A percentile compares a stretch with the other conserved stretches of the same genome.
phyloP scores from a whole-genome alignment of 2,329 filamentous ascomycete genomes.

The Aspergillus niger region DNA sequence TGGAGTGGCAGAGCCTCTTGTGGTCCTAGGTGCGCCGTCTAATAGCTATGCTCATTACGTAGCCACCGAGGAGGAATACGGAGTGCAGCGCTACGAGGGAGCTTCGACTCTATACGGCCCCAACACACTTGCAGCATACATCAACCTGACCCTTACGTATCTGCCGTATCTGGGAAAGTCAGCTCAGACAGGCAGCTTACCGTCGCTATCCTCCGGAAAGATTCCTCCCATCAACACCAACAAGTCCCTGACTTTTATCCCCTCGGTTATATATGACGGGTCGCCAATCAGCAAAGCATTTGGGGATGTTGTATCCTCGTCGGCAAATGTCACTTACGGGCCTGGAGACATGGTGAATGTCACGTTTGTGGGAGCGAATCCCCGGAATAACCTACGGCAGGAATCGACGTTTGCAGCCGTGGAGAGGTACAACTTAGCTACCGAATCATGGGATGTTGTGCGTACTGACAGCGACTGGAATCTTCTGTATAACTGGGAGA shows the following conservation, averaged over 20 bases:
- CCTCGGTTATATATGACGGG: conserved; percentile 73
- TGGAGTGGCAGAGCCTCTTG: conserved; percentile 61
- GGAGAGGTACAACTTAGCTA: conserved; percentile 58
- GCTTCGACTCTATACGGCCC: conserved; percentile 86
- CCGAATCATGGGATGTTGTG: conserved; percentile 63
- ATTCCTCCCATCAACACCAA: conserved; percentile 76
- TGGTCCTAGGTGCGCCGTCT: conserved; percentile 83
- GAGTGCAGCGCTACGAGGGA: conserved; percentile 89
- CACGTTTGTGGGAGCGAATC: conserved; percentile 83
- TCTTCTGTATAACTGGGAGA: conserved; percentile 76
- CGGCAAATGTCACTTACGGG: conserved; percentile 56
- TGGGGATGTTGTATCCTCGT: conserved; percentile 63
- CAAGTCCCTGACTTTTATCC: conserved; percentile 76
- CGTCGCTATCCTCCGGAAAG: conserved; percentile 55
- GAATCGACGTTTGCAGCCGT: conserved; percentile 77
- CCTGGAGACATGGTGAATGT: conserved; percentile 65
- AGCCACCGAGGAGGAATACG: conserved; percentile 76
- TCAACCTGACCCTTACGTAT: conserved; percentile 77
- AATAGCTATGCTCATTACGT: conserved; percentile 90
- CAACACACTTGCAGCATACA: conserved; percentile 80
- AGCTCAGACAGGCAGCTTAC: conserved; percentile 40
- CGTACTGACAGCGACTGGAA: conserved; percentile 80
- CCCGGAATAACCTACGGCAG: conserved; percentile 80
- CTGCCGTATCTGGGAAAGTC: conserved; percentile 65
- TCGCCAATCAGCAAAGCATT: conserved; percentile 67